These are phyloP conservation scores for Pseudisothecium myosuroides DNA, from an alignment of 225 moss, liverwort and hornwort genomes.

Conservation along the genomic window DNA sequence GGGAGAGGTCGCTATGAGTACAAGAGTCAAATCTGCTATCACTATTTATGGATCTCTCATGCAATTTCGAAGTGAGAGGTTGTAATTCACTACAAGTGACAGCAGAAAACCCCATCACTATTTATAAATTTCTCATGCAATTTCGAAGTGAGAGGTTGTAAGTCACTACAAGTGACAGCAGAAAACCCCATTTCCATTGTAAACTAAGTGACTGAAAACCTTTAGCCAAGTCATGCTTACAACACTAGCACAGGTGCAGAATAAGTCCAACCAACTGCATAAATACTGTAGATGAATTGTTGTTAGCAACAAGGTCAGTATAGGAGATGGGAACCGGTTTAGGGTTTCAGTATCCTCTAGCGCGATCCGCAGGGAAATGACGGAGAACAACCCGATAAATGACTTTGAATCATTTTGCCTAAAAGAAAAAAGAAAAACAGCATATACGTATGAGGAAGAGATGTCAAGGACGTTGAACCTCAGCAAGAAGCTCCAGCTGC, in stretches of 20 bases:
- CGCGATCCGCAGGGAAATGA: not conserved
- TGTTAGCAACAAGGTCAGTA: not conserved
- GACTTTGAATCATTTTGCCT: not conserved
- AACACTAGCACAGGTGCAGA: not conserved
- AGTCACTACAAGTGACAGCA: not conserved
- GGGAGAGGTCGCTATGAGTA: not conserved
- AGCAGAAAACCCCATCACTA: not conserved
- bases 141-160: not conserved
- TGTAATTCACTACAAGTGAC: not conserved
- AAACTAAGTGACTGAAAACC: not conserved
- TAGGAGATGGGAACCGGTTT: not conserved
- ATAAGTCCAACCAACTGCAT: not conserved
- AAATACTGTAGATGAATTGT: not conserved
- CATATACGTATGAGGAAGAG: not conserved
- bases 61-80: not conserved
- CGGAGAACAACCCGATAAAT: not conserved
- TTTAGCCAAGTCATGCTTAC: not conserved
- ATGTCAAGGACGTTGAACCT: constrained; percentile 13
- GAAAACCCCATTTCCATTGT: not conserved
- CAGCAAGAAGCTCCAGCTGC: constrained; percentile 50
- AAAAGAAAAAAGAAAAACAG: not conserved
- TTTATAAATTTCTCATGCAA: not conserved
- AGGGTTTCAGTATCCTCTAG: not conserved
- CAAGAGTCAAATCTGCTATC: not conserved
- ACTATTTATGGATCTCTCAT: not conserved